A percentile compares a stretch with the other conserved stretches of the same genome.
These are phyloP conservation scores for Papiliotrema laurentii DNA, from an alignment of 1,284 basidiomycete genomes.

Conservation along the genomic window DNA sequence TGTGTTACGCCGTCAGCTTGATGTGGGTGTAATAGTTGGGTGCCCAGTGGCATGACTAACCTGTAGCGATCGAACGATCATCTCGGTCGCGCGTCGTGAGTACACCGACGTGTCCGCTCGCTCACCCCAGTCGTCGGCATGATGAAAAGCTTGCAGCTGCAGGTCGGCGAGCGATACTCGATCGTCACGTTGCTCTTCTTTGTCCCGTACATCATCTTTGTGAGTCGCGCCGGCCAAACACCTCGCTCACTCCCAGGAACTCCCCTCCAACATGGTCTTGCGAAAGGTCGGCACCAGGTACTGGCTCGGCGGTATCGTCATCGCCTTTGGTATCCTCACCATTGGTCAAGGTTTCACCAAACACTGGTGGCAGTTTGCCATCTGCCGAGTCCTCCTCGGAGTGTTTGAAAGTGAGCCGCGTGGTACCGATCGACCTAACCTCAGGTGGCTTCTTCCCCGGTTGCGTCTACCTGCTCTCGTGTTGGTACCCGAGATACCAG, in stretches of 20 bases:
- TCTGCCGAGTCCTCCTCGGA: slow-evolving; percentile 48
- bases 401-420: slow-evolving; percentile 40
- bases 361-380: slow-evolving; percentile 53
- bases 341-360: slow-evolving; percentile 57
- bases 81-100: slow-evolving; percentile 31
- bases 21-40: slow-evolving; percentile 3
- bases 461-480: slow-evolving; percentile 48
- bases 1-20: slow-evolving; percentile 11
- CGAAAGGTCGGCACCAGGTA: slow-evolving; percentile 45
- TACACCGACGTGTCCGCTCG: not conserved
- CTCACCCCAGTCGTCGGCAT: slow-evolving; percentile 31
- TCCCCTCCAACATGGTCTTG: slow-evolving; percentile 35
- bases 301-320: slow-evolving; percentile 48
- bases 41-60: not conserved
- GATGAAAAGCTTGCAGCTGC: slow-evolving; percentile 25
- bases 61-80: slow-evolving; percentile 35
- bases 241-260: slow-evolving; percentile 3
- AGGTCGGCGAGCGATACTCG: slow-evolving; percentile 43
- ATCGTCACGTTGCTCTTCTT: slow-evolving; percentile 44
- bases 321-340: slow-evolving; percentile 55
- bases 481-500: slow-evolving; percentile 51
- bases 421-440: too few relatives aligned
- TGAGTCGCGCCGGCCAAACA: not conserved
- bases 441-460: slow-evolving; percentile 36
- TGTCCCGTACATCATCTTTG: slow-evolving; percentile 48